Evolutionary conservation across 352 stramenopile species (phyloP), one percentile per base, ranked within the genome.

Genomic region (Thraustochytrium striatum): DNA sequence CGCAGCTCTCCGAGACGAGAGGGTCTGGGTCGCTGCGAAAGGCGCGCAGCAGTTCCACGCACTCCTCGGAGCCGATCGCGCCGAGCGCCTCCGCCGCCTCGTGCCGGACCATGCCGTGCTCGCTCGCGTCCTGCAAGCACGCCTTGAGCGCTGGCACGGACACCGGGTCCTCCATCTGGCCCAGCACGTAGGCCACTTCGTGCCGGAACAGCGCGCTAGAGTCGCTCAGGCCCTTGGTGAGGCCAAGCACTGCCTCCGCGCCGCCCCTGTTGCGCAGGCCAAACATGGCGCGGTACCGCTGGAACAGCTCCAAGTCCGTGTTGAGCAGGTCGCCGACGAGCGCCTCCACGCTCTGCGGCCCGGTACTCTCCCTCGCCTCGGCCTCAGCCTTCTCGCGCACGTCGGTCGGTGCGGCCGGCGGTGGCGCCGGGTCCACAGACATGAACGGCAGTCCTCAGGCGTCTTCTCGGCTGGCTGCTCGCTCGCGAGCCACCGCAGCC

Each of bases 61-160:
- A 95, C 44, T 97, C 91, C 41, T 86, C 86, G 21, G 91, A 92
- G 79, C 94, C 94, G 81, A 99, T 97, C 3, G 95, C 93, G 65
- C 95, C 95, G 7, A 98, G 87, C 33, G 95, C 95, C 88, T 99
- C 95, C 0, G 95, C 95, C 39, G 92, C 94, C 84, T 99, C 95
- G 84, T 99, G 95, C 78, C 95, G 90, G 38, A 98, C 95, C 94
- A 99, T 98, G 55, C 88, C 86, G 86, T 99, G 95, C 87, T 99
- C 92, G 36, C 79, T 87, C 35, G 86, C 72, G 84, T 97, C 86
- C 69, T 90, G 81, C 19, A 99, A 86, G 59, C 94, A 91, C 52
- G 86, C 88, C 65, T 90, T 94, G 33, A 99, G 87, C 69, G 91
- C 92, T 30, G 88, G 86, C 61, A 94, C 88, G 0, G 89, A 89